These are phyloP conservation scores for Lathyrus oleraceus DNA, from an alignment of 306 rosid genomes.

Conservation along the genomic window DNA sequence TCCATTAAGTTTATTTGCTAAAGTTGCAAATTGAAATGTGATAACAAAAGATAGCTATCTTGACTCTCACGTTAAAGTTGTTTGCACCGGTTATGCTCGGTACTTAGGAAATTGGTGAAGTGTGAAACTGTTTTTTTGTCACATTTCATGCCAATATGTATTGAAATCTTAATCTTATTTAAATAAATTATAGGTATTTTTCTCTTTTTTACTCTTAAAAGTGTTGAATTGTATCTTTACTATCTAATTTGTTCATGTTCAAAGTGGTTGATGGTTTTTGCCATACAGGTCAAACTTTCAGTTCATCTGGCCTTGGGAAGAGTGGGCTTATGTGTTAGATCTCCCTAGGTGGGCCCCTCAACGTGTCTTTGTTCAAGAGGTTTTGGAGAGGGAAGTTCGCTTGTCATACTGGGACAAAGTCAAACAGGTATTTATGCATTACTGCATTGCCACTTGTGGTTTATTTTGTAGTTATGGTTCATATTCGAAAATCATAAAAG, in stretches of 20 bases:
- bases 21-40: conserved; percentile 9
- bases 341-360: conserved; percentile 99
- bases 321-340: conserved; percentile 91
- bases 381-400: conserved; percentile 97
- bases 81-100: conserved; percentile 1
- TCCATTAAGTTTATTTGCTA: conserved; percentile 6
- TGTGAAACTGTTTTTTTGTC: not conserved
- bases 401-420: conserved; percentile 98
- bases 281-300: conserved; percentile 88
- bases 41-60: not conserved
- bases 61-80: conserved; percentile 22
- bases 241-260: conserved; percentile 1
- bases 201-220: not conserved
- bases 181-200: not conserved
- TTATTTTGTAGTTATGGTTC: conserved; percentile 9
- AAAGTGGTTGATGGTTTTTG: conserved; percentile 33
- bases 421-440: conserved; percentile 74
- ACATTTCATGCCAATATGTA: not conserved
- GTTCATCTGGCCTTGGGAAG: conserved; percentile 99
- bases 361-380: conserved; percentile 97
- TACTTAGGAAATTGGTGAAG: conserved; percentile 13
- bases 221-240: conserved; percentile 3
- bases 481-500: conserved; percentile 4
- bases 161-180: not conserved
- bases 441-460: conserved; percentile 12